Evolutionary conservation across 1,284 basidiomycete species (phyloP), one percentile per base, ranked within the genome.

Genomic region (Trametes hirsuta): DNA sequence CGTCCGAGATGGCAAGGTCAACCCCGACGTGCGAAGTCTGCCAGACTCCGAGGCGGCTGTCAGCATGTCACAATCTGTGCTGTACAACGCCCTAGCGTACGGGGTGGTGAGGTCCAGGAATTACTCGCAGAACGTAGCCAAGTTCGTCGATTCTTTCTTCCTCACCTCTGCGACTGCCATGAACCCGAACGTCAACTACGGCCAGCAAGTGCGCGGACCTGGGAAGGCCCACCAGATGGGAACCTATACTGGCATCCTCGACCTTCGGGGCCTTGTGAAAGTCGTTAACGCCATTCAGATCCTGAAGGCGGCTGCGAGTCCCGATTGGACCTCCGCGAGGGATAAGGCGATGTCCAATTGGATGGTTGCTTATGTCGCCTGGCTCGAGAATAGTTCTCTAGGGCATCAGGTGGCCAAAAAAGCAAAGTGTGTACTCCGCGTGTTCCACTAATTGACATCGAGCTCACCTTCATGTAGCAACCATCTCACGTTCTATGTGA

Each of bases 151-250:
- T 41, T 74, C 77, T 0, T 88, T 84, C 78, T 91, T 90, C 77
- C 73, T 90, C 14, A 77, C 87, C 61, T 59, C 76, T 0, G 74
- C 72, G 6, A 88, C 86, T 0, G 75, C 70, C 22, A 88, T 91
- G 84, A 86, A 87, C 64, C 88, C 89, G 2, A 85, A 88, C 69
- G 74, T 91, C 58, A 80, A 86, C 65, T 91, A 82, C 67, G 86
- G 81, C 0, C 88, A 91, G 68, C 79, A 87, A 71, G 71, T 83
- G 34, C 81, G 89, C 4, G 89, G 89, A 0, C 87, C 86, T 10
- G 80, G 78, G 0, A 67, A 72, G 3, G 72, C 70, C 18, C 80
- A 80, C 15, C 80, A 82, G 61, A 64, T 69, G 1, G 87, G 86
- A 30, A 78, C 79, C 25, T 82, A 82, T 69, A 87, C 84, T 14